Evolutionary conservation across 2,329 filamentous ascomycete species (phyloP).

Genomic region (Neopestalotiopsis sp.): DNA sequence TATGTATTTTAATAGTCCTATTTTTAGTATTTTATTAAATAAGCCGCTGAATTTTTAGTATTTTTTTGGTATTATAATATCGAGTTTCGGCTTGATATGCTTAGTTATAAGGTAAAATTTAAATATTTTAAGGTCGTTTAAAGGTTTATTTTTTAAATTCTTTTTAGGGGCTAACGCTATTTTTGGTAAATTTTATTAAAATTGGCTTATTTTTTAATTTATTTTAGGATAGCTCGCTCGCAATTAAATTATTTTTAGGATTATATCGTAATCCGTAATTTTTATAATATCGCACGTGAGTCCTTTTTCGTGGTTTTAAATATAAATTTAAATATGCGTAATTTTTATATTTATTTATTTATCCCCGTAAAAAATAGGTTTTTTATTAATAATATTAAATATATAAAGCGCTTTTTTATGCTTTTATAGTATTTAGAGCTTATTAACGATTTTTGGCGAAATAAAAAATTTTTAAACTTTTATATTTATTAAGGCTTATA

Average conservation of each 20-base stretch:
- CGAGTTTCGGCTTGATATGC: not conserved
- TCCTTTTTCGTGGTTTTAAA: not conserved
- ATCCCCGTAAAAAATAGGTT: not conserved
- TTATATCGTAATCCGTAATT: slow-evolving; percentile 11
- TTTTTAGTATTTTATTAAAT: slow-evolving; percentile 13
- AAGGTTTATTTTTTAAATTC: not conserved
- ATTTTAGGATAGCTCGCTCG: slow-evolving; percentile 4
- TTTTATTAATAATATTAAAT: slow-evolving; percentile 12
- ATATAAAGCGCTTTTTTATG: not conserved
- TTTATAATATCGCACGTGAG: slow-evolving; percentile 12
- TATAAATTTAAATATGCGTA: not conserved
- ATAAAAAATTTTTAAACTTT: not conserved
- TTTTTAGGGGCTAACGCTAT: not conserved
- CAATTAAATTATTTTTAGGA: slow-evolving; percentile 14
- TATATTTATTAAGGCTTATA: not conserved
- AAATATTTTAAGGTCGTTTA: slow-evolving; percentile 9
- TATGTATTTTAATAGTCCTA: not conserved
- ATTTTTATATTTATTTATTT: slow-evolving; percentile 9
- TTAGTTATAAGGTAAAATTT: slow-evolving; percentile 8
- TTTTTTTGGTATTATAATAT: not conserved
- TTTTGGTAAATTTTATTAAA: not conserved
- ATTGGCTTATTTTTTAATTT: slow-evolving; percentile 4
- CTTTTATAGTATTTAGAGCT: not conserved
- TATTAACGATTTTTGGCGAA: not conserved
- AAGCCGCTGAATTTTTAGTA: slow-evolving; percentile 3